Base-by-base conservation (phyloP, 2,329 filamentous ascomycete genomes). In the Ceratocystis colombiana region DNA sequence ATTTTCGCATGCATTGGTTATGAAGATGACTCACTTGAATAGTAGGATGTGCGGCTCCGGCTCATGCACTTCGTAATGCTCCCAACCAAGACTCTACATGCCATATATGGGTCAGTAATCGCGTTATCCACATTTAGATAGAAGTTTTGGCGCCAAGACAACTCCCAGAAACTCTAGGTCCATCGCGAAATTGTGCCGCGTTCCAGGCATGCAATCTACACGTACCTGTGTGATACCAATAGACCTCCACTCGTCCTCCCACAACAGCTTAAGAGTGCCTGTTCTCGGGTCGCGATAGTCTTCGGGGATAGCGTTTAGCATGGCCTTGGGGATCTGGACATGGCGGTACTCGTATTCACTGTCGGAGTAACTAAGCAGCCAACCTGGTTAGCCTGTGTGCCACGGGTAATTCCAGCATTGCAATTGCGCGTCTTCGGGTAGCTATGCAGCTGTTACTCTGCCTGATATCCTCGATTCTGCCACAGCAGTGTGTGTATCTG, bases 41-140 rank as follows among this genome's bases (percentile, higher is more conserved):
- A 99, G 84, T 66, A 99, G 83, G 73, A 99, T 99, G 76, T 99
- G 94, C 70, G 94, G 94, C 79, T 99, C 94, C 55, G 94, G 94
- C 77, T 97, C 94, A 76, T 99, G 94, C 65, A 99, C 94, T 77
- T 99, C 94, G 75, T 99, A 99, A 77, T 99, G 94, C 76, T 97
- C 93, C 94, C 94, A 99, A 67, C 94, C 94, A 73, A 99, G 80
- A 80, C 93, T 97, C 92, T 97, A 74, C 62, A 64, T 12, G 15
- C 57, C n/a, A 61, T 3, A n/a, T 6, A 44, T 20, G 10, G 3
- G 53, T 65, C 48, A 44, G 53, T 30, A 41, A 59, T 59, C 25
- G 55, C 55, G 55, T 59, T 20, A 8, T n/a, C 15, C 55, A 30
- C 28, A 5, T 37, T 37, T 33, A 5, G 55, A 37, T 17, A 7